Conservation (phyloP, 2,329 filamentous ascomycete species). For the Hypoxylon sp. region DNA sequence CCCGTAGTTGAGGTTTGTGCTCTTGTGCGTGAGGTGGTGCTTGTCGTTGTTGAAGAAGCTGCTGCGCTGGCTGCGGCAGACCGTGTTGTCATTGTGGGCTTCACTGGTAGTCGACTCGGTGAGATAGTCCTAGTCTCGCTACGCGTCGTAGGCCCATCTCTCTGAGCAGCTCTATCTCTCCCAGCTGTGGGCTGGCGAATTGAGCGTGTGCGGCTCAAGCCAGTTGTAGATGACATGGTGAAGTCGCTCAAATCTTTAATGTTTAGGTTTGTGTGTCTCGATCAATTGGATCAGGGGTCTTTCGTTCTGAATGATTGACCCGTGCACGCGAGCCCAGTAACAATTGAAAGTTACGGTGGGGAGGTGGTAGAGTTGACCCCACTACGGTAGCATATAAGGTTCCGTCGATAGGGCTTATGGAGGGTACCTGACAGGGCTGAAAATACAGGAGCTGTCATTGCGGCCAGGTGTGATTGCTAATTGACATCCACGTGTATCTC, state of each 20-base stretch:
- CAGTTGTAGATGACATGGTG: slow-evolving; percentile 60
- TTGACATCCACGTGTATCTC: background rate
- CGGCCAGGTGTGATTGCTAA: slow-evolving; percentile 4
- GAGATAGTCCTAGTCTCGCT: slow-evolving; percentile 58
- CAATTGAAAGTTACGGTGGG: slow-evolving; percentile 29
- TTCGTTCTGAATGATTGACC: slow-evolving; percentile 27
- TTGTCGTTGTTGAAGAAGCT: slow-evolving; percentile 38
- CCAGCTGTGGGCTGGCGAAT: slow-evolving; percentile 60
- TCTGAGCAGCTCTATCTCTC: slow-evolving; percentile 36
- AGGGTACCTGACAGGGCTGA: slow-evolving; percentile 14
- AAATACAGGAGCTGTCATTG: slow-evolving; percentile 2
- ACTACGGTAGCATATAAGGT: slow-evolving; percentile 19
- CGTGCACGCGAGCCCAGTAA: slow-evolving; percentile 29
- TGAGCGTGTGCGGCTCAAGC: slow-evolving; percentile 63
- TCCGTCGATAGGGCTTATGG: slow-evolving; percentile 3
- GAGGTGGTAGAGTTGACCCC: slow-evolving; percentile 20
- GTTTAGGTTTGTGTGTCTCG: slow-evolving; percentile 32
- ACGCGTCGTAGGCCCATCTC: slow-evolving; percentile 40
- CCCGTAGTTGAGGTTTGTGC: slow-evolving; percentile 38
- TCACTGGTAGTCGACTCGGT: slow-evolving; percentile 66
- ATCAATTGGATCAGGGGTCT: slow-evolving; percentile 33
- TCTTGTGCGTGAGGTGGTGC: slow-evolving; percentile 42
- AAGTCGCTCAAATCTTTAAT: slow-evolving; percentile 28
- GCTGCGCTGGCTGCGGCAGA: slow-evolving; percentile 51
- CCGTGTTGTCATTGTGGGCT: slow-evolving; percentile 58